These are phyloP conservation scores for Lumnitzera littorea DNA, from an alignment of 345 rosid genomes.

Conservation along the genomic window DNA sequence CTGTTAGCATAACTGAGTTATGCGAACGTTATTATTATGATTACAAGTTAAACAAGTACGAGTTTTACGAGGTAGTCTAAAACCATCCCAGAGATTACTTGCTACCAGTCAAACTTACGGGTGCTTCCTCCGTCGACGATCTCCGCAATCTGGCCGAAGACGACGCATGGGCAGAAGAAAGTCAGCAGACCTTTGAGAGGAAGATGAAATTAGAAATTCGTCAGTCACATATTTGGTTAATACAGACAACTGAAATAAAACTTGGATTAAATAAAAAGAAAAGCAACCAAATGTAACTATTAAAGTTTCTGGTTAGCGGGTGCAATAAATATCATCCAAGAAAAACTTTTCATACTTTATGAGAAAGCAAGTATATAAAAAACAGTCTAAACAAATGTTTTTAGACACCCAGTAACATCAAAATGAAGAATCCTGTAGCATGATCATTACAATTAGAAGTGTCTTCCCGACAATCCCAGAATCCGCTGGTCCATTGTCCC, in stretches of 20 bases:
- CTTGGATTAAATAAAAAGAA: too few species aligned
- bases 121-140: slow-evolving; percentile 37
- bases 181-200: slow-evolving; percentile 32
- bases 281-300: too few species aligned
- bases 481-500: slow-evolving; percentile 51
- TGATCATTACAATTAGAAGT: slow-evolving; percentile 34
- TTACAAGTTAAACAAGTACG: background rate
- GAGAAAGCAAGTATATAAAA: background rate
- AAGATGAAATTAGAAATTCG: background rate
- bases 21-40: too few species aligned
- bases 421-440: background rate
- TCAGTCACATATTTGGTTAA: background rate
- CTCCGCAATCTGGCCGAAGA: slow-evolving; percentile 45
- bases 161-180: slow-evolving; percentile 43
- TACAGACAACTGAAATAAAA: background rate
- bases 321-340: too few species aligned
- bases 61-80: background rate
- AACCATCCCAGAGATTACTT: background rate
- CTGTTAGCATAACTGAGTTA: too few species aligned
- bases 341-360: too few species aligned
- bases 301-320: too few species aligned
- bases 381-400: background rate
- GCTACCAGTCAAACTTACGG: slow-evolving; percentile 23
- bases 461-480: slow-evolving; percentile 49
- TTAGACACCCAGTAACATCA: too few species aligned